Evolutionary conservation across 2,329 filamentous ascomycete species (phyloP), one percentile per base, ranked within the genome.

Genomic region (Drechslerella coelobrocha): DNA sequence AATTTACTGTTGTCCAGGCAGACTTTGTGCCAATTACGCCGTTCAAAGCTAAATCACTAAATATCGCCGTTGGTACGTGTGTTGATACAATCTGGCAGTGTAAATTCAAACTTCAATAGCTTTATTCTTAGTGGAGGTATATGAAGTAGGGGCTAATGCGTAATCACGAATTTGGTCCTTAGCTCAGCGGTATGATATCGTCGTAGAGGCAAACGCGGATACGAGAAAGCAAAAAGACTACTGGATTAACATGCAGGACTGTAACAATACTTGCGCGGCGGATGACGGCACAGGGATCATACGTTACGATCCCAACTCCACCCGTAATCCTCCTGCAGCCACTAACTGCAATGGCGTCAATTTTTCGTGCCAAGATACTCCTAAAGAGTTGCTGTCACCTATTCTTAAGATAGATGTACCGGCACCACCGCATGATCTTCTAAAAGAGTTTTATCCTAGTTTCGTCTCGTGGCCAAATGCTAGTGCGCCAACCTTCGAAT

Each of bases 21-120:
- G 87, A 89, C 76, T 87, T 87, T 61, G 84, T 88, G 2, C 80
- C 83, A 1, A 79, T 89, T 34, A 76, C 84, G 73, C 87, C 88
- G 0, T 90, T 89, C 76, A 81, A 83, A 2, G 87, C 86, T 0
- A 80, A 84, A 2, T 82, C 86, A 1, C 80, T 89, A 17, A 86
- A 82, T 2, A 80, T 89, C 12, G 86, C 82, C 31, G 81, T 88
- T 47, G 84, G 83, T 43, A 85, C 87, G 75, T n/a, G n/a, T n/a
- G n/a, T n/a, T 7, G 74, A 14, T n/a, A 39, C 10, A n/a, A 41
- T n/a, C n/a, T n/a, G n/a, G n/a, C n/a, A n/a, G n/a, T n/a, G n/a
- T n/a, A n/a, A n/a, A n/a, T n/a, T n/a, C n/a, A n/a, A n/a, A n/a
- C n/a, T n/a, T n/a, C n/a, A n/a, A n/a, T n/a, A n/a, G n/a, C n/a